A percentile compares a stretch with the other conserved stretches of the same genome.
Evolutionary conservation across 805 yeast species (phyloP).

Genomic region (Naumovozyma castellii): DNA sequence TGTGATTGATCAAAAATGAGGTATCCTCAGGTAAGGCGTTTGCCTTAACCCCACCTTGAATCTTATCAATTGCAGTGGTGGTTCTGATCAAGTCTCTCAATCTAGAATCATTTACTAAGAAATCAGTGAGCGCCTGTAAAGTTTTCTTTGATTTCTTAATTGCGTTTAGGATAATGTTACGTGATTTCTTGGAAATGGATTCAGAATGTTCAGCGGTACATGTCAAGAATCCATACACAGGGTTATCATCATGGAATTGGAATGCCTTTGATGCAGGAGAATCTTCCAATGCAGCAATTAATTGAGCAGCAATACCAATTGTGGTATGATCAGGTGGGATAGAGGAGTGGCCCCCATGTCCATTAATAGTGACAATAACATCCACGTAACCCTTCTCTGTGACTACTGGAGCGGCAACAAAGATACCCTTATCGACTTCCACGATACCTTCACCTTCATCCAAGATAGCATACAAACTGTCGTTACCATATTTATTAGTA

Average conservation of each 20-base stretch:
- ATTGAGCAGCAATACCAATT: constrained; percentile 61
- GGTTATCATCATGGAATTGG: constrained; percentile 43
- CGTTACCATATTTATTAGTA: constrained; percentile 45
- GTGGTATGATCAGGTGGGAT: constrained; percentile 75
- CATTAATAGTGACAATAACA: constrained; percentile 39
- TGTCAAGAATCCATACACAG: constrained; percentile 45
- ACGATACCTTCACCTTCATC: constrained; percentile 52
- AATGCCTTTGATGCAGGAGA: constrained; percentile 34
- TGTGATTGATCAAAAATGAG: constrained; percentile 47
- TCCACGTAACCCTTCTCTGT: constrained; percentile 57
- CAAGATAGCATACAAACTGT: constrained; percentile 52
- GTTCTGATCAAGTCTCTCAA: constrained; percentile 42
- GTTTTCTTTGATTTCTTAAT: constrained; percentile 22
- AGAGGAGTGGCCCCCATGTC: constrained; percentile 76
- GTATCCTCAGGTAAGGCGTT: constrained; percentile 69
- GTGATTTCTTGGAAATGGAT: constrained; percentile 14
- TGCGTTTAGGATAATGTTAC: constrained; percentile 28
- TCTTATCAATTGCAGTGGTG: constrained; percentile 57
- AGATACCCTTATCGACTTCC: constrained; percentile 34
- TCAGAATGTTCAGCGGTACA: constrained; percentile 50
- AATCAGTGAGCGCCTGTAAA: constrained; percentile 28
- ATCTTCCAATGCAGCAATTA: constrained; percentile 46
- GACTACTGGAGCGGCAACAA: constrained; percentile 45
- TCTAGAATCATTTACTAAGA: constrained; percentile 7
- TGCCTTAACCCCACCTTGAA: constrained; percentile 64